These are phyloP conservation scores for Suhomyces atakaporum DNA, from an alignment of 1,139 yeast genomes.

Conservation along the genomic window DNA sequence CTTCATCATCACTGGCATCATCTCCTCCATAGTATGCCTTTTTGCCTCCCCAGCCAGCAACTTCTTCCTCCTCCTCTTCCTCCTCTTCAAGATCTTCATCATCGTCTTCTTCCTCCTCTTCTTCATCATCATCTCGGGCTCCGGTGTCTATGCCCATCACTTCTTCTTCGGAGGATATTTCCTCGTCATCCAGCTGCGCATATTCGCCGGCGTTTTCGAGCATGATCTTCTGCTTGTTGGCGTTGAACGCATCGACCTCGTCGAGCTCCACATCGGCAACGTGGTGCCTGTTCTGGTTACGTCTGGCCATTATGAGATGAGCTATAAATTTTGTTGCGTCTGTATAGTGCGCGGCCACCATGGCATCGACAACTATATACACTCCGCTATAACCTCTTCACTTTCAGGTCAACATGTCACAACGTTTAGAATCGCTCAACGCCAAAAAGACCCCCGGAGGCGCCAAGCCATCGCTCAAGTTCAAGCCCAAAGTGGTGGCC, in stretches of 20 bases:
- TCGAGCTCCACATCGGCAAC: constrained; percentile 43
- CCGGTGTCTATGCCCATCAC: constrained; percentile 11
- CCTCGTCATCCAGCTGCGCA: constrained; percentile 27
- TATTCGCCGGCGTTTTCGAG: constrained; percentile 59
- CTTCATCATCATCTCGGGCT: constrained; percentile 23
- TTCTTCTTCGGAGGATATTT: constrained; percentile 18
- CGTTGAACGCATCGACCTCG: constrained; percentile 74
- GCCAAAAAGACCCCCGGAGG: constrained; percentile 30
- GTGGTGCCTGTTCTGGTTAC: constrained; percentile 10
- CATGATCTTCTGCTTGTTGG: constrained; percentile 62
- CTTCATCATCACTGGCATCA: constrained; percentile 71
- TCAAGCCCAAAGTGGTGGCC: constrained; percentile 81
- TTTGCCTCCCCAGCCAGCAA: constrained; percentile 78
- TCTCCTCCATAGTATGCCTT: constrained; percentile 84
- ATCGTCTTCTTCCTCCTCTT: constrained; percentile 35
- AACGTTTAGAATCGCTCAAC: constrained; percentile 47
- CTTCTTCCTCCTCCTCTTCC: constrained; percentile 51
- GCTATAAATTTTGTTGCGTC: background rate
- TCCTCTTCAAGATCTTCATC: constrained; percentile 37
- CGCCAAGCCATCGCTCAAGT: constrained; percentile 58
- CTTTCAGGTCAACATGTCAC: constrained; percentile 36
- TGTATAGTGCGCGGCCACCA: background rate
- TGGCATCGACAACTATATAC: background rate
- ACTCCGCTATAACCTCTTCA: background rate
- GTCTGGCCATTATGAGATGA: constrained; percentile 12